Evolutionary conservation across 208 protist genomes (phyloP).

Genomic region (Acanthamoeba royreba): DNA sequence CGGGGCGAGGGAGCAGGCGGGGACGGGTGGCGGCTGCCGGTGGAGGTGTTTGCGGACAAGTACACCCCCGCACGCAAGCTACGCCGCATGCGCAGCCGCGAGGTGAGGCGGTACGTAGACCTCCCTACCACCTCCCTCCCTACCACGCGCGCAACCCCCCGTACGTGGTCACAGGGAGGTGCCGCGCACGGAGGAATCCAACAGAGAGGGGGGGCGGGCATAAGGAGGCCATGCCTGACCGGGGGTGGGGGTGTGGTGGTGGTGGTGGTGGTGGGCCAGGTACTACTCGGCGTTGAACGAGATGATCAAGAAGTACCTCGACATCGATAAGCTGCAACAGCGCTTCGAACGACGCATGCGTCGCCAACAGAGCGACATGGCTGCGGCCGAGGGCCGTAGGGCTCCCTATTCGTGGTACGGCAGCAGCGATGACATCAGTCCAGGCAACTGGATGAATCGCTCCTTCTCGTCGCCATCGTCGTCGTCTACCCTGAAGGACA

Average conservation of each 20-base stretch:
- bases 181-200: no score
- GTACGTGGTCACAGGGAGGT: no score
- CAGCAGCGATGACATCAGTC: not conserved
- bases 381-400: not conserved
- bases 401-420: not conserved
- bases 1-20: no score
- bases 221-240: no score
- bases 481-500: not conserved
- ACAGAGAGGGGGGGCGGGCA: no score
- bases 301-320: not conserved
- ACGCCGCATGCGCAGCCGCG: not conserved
- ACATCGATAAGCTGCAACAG: not conserved
- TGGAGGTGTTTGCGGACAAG: not conserved
- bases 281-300: not conserved
- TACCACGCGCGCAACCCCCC: no score
- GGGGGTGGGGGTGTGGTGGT: no score
- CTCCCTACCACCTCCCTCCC: no score
- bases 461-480: not conserved
- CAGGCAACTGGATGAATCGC: not conserved
- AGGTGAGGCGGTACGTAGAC: no score
- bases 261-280: no score
- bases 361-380: not conserved
- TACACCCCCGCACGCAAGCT: not conserved
- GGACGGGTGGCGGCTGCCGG: not conserved
- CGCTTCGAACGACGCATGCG: not conserved